Conservation (phyloP, 768 basidiomycete species). For the Pulveroboletus ravenelii region DNA sequence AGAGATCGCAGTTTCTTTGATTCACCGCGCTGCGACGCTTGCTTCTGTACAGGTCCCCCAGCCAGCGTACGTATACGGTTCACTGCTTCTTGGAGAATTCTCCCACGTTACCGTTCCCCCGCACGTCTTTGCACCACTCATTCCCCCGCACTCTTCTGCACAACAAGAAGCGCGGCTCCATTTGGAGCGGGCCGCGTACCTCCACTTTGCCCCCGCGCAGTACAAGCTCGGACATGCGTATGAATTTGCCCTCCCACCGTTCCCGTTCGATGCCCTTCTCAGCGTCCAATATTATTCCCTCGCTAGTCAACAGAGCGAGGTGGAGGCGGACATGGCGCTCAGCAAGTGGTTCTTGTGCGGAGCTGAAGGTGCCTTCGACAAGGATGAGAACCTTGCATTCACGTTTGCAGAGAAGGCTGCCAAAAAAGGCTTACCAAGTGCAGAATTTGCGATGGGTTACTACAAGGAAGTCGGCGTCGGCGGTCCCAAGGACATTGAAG, state of each 20-base stretch:
- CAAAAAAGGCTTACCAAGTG: conserved; percentile 66
- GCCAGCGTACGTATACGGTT: conserved; percentile 84
- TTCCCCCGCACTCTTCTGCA: conserved; percentile 46
- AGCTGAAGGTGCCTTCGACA: conserved; percentile 68
- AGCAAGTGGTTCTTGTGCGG: conserved; percentile 98
- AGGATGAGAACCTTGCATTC: conserved; percentile 80
- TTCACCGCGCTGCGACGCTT: conserved; percentile 72
- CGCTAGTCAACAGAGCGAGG: conserved; percentile 80
- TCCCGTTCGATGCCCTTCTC: conserved; percentile 82
- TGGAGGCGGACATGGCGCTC: conserved; percentile 94
- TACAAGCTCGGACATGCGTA: conserved; percentile 92
- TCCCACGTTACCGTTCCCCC: conserved; percentile 53
- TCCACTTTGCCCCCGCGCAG: conserved; percentile 81
- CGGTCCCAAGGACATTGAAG: conserved; percentile 53
- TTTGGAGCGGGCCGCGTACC: conserved; percentile 80
- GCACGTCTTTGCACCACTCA: conserved; percentile 48
- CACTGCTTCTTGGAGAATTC: conserved; percentile 83
- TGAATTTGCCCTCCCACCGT: conserved; percentile 84
- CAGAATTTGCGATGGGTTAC: conserved; percentile 95
- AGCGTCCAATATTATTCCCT: conserved; percentile 87
- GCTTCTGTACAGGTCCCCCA: conserved; percentile 76
- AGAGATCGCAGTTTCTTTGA: conserved; percentile 59
- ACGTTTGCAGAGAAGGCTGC: conserved; percentile 90
- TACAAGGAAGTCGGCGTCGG: conserved; percentile 93
- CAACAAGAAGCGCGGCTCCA: conserved; percentile 65